Evolutionary conservation across 768 basidiomycete genomes (phyloP), one percentile per base, ranked within the genome.

Genomic region (Macrolepiota albuminosa): DNA sequence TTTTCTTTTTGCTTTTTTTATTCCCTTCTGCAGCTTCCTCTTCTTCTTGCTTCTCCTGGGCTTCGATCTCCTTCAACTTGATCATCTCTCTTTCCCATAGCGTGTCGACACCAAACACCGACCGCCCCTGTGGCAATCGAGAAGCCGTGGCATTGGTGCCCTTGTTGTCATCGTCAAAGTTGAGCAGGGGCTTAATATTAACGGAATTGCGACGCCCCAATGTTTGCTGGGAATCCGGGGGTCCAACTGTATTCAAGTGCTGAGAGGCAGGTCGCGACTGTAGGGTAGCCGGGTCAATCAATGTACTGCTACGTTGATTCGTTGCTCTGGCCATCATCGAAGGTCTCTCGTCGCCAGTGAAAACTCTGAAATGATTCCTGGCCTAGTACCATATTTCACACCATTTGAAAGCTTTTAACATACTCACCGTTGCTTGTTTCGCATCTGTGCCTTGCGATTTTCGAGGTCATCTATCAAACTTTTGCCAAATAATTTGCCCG

Each of bases 51-150:
- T 75, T 80, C 69, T 95, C 93, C 54, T 67, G 70, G 13, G 84
- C 86, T 70, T 96, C 88, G 0, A 95, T 90, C 61, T 85, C 79
- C 62, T 83, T 83, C 55, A 96, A 76, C 70, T 91, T 96, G 18
- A 73, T 83, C 78, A 94, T 82, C 72, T 97, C 95, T 43, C 84
- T 81, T 68, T 95, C 89, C 95, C 95, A 96, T 10, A 96, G 67
- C n/a, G 88, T 89, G 71, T 97, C 95, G 1, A 91, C 89, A 2
- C 95, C 95, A 67, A 96, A 97, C 10, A 95, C 92, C n/a, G 93
- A 95, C 59, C 82, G 84, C 42, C 81, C 82, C 45, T 75, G 78
- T 0, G 78, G 58, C 67, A 75, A 68, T 52, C 61, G 70, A 51
- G 67, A 57, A 31, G 64, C 58, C 46, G 59, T 61, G 63, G 57